Base-by-base conservation (phyloP, 371 early-diverging fungal species). In the Chytridium lagenaria region DNA sequence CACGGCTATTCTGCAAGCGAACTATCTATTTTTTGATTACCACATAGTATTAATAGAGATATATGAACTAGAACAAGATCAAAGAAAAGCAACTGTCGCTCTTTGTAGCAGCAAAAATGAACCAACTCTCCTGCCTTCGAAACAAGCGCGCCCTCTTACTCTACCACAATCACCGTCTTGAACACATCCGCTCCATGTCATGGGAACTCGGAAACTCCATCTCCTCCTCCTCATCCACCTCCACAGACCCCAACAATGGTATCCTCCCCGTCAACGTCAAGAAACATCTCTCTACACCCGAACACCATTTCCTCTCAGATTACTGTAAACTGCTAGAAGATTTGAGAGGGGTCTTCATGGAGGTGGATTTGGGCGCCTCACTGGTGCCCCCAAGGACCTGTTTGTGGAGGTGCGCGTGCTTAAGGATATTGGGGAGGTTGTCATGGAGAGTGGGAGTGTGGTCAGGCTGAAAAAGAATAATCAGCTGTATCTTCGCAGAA, bases 121-220 rank as follows among this genome's bases (percentile, higher is more conserved):
- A 89, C 57, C 83, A 87, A 59, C 78, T 85, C 26, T 78, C 87
- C 16, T 77, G 92, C 28, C 85, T 86, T 59, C 86, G 95, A 37
- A 93, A 93, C 87, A 95, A 95, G 65, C 92, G 95, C 1, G 89
- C 92, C 19, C 81, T 97, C n/a, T 89, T 96, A 77, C 94, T 94
- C 1, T 97, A 97, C 77, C 94, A 94, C 70, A 84, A 85, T 12
- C 88, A 90, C 31, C 88, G 97, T 0, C 50, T 90, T 28, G 88
- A 91, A 68, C 87, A 89, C 59, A 73, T 96, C 51, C 87, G 88
- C 74, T 88, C 89, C 38, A 77, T 92, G n/a, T 80, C 89, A 2
- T 95, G 96, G 96, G 86, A 88, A 5, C 79, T 90, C 10, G 92
- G 92, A 44, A 68, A 85, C 69, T 83, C 85, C 38, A 52, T 52